Percentiles rank a stretch among this genome's conserved stretches.
These are phyloP conservation scores for Pestalotiopsis sp. DNA, from an alignment of 2,329 filamentous ascomycete genomes.

Conservation along the genomic window DNA sequence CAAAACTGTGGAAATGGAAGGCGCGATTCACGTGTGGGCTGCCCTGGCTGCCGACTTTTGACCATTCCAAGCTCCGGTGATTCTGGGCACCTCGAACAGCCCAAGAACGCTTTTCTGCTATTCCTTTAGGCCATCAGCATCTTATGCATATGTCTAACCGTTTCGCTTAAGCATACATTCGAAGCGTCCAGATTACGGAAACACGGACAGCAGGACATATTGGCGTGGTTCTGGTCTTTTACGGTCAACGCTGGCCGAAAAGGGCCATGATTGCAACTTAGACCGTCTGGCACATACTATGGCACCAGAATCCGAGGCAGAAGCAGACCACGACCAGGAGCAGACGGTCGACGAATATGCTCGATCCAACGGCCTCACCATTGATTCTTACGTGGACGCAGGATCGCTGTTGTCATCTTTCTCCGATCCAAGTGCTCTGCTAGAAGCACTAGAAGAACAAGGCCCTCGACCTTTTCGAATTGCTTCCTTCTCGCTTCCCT, in stretches of 20 bases:
- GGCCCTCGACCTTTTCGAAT: slow-evolving; percentile 22
- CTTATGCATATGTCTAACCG: too few species aligned
- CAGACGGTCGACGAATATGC: slow-evolving; percentile 26
- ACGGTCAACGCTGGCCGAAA: too few species aligned
- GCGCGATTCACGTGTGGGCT: background rate
- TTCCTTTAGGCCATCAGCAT: background rate
- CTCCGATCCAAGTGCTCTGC: background rate
- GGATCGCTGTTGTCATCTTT: slow-evolving; percentile 18
- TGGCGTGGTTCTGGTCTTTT: too few species aligned
- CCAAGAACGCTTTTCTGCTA: background rate
- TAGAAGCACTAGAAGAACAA: slow-evolving; percentile 7
- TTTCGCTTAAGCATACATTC: too few species aligned
- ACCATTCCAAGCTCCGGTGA: too few species aligned
- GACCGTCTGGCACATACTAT: background rate
- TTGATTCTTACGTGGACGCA: slow-evolving; percentile 25
- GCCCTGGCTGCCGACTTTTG: too few species aligned
- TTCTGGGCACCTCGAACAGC: too few species aligned
- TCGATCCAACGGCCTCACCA: slow-evolving; percentile 24
- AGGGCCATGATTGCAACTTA: too few species aligned
- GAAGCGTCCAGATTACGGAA: too few species aligned
- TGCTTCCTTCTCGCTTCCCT: slow-evolving; percentile 12
- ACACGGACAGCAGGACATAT: too few species aligned
- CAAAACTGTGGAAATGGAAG: background rate
- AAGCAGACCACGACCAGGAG: background rate
- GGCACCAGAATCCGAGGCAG: background rate